Percentiles rank a stretch among this genome's conserved stretches.
Evolutionary conservation across 306 rosid species (phyloP).

Genomic region (Gillenia trifoliata): DNA sequence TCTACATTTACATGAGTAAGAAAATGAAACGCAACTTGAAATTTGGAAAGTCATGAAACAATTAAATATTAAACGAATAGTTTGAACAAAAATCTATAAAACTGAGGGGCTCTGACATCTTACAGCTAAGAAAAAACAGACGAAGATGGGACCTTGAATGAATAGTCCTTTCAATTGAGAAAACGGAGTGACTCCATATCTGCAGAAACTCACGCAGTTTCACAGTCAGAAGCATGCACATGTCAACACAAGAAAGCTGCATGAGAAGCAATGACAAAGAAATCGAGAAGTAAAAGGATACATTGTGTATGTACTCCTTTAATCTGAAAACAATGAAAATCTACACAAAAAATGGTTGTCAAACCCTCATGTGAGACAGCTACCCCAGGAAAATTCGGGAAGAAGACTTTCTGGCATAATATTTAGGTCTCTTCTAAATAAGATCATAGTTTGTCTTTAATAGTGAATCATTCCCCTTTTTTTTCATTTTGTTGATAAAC

Average conservation of each 20-base stretch:
- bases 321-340: neutral
- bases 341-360: neutral
- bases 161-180: conserved; percentile 70
- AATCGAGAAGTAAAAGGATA: neutral
- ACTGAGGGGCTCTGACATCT: conserved; percentile 19
- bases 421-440: neutral
- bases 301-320: neutral
- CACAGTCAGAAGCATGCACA: neutral
- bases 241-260: neutral
- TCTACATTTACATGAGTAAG: conserved; percentile 23
- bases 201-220: conserved; percentile 23
- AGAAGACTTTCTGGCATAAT: neutral
- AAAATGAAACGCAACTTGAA: neutral
- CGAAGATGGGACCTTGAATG: conserved; percentile 74
- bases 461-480: neutral
- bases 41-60: neutral
- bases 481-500: neutral
- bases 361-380: neutral
- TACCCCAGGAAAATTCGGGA: neutral
- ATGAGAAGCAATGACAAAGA: neutral
- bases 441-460: neutral
- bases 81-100: conserved; percentile 11
- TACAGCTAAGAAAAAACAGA: conserved; percentile 89
- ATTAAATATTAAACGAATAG: neutral
- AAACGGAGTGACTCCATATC: conserved; percentile 77